Evolutionary conservation across 139 green algal genomes (phyloP).

Genomic region (Picochlorum sp.): DNA sequence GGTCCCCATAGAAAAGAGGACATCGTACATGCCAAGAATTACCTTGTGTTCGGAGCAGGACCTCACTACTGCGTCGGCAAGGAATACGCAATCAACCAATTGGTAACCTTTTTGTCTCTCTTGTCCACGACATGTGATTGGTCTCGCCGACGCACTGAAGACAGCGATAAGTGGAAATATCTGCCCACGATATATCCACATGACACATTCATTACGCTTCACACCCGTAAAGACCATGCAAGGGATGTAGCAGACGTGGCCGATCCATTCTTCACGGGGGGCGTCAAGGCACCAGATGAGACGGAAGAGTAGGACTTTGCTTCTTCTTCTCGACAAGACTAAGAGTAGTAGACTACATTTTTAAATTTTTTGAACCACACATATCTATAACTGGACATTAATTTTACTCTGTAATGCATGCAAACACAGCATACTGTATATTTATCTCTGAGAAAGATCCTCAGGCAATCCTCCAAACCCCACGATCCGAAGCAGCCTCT

Average conservation of each 20-base stretch:
- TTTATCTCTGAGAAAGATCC: too few relatives aligned
- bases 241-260: background rate
- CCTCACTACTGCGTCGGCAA: conserved; percentile 78
- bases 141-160: conserved; percentile 32
- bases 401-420: too few relatives aligned
- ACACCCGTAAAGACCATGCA: background rate
- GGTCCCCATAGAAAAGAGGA: conserved; percentile 64
- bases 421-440: too few relatives aligned
- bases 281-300: too few relatives aligned
- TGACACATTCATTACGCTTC: conserved; percentile 52
- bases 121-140: conserved; percentile 46
- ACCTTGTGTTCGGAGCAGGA: conserved; percentile 73
- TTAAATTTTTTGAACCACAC: too few relatives aligned
- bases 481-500: too few relatives aligned
- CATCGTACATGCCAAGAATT: conserved; percentile 56
- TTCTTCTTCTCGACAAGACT: too few relatives aligned
- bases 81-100: conserved; percentile 78
- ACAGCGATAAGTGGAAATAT: conserved; percentile 46
- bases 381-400: too few relatives aligned
- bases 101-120: conserved; percentile 63
- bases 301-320: too few relatives aligned
- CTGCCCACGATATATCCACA: conserved; percentile 76
- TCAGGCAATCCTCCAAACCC: too few relatives aligned
- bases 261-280: background rate
- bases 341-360: too few relatives aligned